Evolutionary conservation across 2,329 filamentous ascomycete genomes (phyloP), one percentile per base, ranked within the genome.

Genomic region (Lanzia echinophila): DNA sequence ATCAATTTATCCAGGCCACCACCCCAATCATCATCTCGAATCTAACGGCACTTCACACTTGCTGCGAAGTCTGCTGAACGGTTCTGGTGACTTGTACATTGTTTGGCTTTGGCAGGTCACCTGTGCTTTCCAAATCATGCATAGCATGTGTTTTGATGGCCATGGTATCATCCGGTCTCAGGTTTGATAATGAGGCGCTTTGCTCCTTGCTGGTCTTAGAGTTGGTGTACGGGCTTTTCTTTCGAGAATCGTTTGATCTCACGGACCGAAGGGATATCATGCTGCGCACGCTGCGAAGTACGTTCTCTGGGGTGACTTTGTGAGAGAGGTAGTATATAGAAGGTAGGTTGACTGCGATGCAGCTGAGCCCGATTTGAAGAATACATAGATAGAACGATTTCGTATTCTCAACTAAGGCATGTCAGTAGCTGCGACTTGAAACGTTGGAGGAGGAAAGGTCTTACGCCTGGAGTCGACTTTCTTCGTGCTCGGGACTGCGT

Each of bases 331-430:
- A 52, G 12, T 36, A 52, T 3, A 52, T n/a, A 5, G 50, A 24
- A 5, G 50, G 41, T 13, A 53, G 28, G 41, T 53, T 46, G 17
- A 53, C 50, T 12, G 50, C 50, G n/a, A 53, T 20, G 11, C 50
- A 53, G 33, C 3, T 34, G 10, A 53, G 31, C 13, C 41, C 32
- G 3, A 34, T 41, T 53, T 53, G 41, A 7, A 53, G 41, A 22
- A 53, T 3, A 7, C 17, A 22, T 3, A 53, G 20, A 22, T 22
- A 47, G 17, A 45, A 13, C 3, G 32, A 24, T 39, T 41, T 38
- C 2, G 47, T 41, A n/a, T 49, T 39, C 6, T 11, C 17, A 7
- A 41, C 34, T 49, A 19, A 31, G 1, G 13, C 10, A 13, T 28
- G 20, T 49, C n/a, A 39, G 36, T 17, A n/a, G 36, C 24, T 28